Evolutionary conservation across 1,284 basidiomycete species (phyloP), one percentile per base, ranked within the genome.

Genomic region (Heterobasidion parviporum): DNA sequence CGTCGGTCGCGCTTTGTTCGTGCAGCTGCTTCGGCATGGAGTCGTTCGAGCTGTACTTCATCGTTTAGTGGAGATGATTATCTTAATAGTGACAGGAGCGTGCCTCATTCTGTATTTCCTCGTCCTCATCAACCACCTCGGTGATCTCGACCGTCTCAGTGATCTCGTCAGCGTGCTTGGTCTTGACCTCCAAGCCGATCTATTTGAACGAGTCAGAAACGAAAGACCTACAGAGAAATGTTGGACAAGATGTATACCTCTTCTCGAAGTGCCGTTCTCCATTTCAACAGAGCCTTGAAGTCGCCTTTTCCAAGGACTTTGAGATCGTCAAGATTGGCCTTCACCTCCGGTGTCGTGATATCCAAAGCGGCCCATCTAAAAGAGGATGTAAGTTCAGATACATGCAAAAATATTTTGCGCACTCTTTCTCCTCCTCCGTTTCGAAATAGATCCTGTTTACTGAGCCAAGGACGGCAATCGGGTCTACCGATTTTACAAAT

Each of bases 281-380:
- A 99, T 74, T 90, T 97, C 59, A 99, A 79, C 57, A 99, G 73
- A 9, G 81, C 71, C 70, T 98, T 98, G 76, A 99, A 99, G 66
- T 99, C 97, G 52, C 94, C 89, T 72, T 98, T 98, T 50, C 97
- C 97, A 38, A 99, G 77, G 5, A 99, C 95, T 70, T 98, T 98
- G 61, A 99, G 78, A 78, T 99, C 97, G 26, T 89, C 81, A 60
- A 88, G 91, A 68, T 92, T 94, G 34, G 81, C 78, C 65, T 85
- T 80, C 61, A 99, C 78, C 59, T 99, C 96, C 0, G 77, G 68
- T 3, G 87, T 91, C 6, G 92, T 96, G 58, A 87, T 73, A 50
- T 83, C 80, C 53, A 87, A 72, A 54, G 77, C 77, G 36, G 89
- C 70, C 89, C 95, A 94, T 60, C 85, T 86, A 63, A 32, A 4